Conservation (phyloP, 164 flowering plant species). For the Annona cherimola region DNA sequence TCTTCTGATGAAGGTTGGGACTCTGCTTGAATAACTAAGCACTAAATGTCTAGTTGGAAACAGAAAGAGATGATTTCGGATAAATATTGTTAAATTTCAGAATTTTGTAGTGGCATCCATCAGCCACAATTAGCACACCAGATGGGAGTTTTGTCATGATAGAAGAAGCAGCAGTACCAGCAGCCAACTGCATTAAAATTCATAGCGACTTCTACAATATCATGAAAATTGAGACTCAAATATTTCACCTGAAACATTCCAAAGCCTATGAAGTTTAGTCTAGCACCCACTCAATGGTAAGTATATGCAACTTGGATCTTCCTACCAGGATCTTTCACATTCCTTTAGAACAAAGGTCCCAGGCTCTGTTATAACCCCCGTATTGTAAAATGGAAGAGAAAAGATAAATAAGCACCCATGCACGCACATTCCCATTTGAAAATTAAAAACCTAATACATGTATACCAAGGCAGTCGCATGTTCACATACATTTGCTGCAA, state of each 20-base stretch:
- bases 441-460: too few relatives aligned
- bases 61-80: too few relatives aligned
- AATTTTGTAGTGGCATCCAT: background rate
- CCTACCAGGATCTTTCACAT: background rate
- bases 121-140: background rate
- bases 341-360: background rate
- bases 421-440: too few relatives aligned
- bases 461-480: too few relatives aligned
- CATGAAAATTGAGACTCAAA: background rate
- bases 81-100: background rate
- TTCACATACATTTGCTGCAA: too few relatives aligned
- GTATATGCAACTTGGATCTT: background rate
- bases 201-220: too few relatives aligned
- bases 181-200: too few relatives aligned
- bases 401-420: background rate
- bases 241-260: background rate
- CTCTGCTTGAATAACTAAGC: too few relatives aligned
- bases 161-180: too few relatives aligned
- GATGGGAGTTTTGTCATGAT: background rate
- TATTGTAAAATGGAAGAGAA: background rate
- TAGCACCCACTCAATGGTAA: background rate
- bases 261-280: background rate
- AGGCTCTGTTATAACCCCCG: background rate
- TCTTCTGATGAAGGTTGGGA: too few relatives aligned
- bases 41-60: too few relatives aligned